Base-by-base conservation (phyloP, 1,284 basidiomycete genomes). In the Moniliophthora roreri region DNA sequence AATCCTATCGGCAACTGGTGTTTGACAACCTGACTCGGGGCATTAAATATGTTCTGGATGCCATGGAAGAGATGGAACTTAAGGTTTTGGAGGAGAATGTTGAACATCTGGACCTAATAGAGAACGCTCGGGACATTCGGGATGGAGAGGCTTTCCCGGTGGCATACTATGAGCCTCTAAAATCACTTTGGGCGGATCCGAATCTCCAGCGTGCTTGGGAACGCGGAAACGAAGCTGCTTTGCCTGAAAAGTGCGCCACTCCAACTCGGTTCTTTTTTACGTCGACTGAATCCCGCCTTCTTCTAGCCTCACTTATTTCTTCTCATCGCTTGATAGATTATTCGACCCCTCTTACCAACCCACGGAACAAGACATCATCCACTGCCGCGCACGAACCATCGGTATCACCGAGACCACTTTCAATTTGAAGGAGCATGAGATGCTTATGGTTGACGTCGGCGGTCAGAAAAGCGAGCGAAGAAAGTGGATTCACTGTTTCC, bases 11-110 rank as follows among this genome's bases (percentile, higher is more conserved):
- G 2, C 92, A 95, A 62, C 84, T 97, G 36, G 87, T 95, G 10
- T 98, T 96, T 68, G 85, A 88, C 64, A 98, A 98, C 71, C 75
- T 98, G 38, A 90, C 90, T 0, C 82, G 87, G 15, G 95, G 93
- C 1, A 83, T 98, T 74, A 82, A 84, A 49, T 84, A 84, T 53
- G 77, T 95, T 42, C 77, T 97, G 44, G 91, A 95, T 54, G 85
- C 92, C 1, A 91, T 95, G 87, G 89, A 91, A 56, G 91, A 93
- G 60, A 89, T 94, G 80, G 85, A 84, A 1, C 79, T 95, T 53
- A 78, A 85, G 55, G 80, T 96, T 18, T 70, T 77, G 4, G 78
- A 84, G 4, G 77, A 81, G 11, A 89, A 89, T 63, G 56, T 74
- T 18, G 63, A 69, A 1, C 66, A 82, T 52, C 69, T 90, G 38